A percentile compares a stretch with the other conserved stretches of the same genome.
Conservation (phyloP, 2,329 filamentous ascomycete species). For the Lachnum nothofagi region DNA sequence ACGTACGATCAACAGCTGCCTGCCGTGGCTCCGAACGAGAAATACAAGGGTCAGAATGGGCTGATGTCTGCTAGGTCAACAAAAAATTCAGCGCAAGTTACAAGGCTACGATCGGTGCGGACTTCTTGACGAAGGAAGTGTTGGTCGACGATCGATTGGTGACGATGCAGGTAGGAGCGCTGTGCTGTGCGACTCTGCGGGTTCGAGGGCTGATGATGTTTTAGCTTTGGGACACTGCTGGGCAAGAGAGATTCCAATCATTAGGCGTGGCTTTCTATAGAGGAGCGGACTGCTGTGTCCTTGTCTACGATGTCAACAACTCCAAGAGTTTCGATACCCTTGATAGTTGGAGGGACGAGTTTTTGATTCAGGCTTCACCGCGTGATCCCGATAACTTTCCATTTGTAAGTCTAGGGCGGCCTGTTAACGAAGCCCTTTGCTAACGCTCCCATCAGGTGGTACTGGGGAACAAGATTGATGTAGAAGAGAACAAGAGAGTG, state of each 20-base stretch:
- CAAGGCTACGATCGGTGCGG: conserved; percentile 97
- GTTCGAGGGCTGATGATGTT: conserved; percentile 35
- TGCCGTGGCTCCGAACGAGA: neutral
- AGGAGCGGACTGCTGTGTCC: conserved; percentile 93
- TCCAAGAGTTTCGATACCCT: conserved; percentile 98
- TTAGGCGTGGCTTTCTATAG: conserved; percentile 96
- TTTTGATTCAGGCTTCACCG: conserved; percentile 93
- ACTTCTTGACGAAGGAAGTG: conserved; percentile 97
- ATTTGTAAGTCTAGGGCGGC: conserved; percentile 63
- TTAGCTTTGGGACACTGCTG: conserved; percentile 95
- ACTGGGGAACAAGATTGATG: conserved; percentile 97
- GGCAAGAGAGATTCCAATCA: conserved; percentile 95
- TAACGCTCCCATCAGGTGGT: conserved; percentile 59
- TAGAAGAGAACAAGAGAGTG: conserved; percentile 95
- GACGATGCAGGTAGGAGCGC: conserved; percentile 78
- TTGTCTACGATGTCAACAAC: conserved; percentile 98
- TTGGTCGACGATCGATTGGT: conserved; percentile 94
- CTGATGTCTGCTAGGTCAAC: conserved; percentile 68
- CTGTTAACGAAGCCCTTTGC: conserved; percentile 3
- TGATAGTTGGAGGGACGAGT: conserved; percentile 97
- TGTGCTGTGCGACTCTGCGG: neutral
- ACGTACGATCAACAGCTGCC: conserved; percentile 59
- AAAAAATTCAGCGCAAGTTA: conserved; percentile 99
- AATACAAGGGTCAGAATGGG: neutral
- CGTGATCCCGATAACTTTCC: conserved; percentile 96